A percentile compares a stretch with the other conserved stretches of the same genome.
Evolutionary conservation across 2,329 filamentous ascomycete genomes (phyloP).

Genomic region (Clonostachys rosea): DNA sequence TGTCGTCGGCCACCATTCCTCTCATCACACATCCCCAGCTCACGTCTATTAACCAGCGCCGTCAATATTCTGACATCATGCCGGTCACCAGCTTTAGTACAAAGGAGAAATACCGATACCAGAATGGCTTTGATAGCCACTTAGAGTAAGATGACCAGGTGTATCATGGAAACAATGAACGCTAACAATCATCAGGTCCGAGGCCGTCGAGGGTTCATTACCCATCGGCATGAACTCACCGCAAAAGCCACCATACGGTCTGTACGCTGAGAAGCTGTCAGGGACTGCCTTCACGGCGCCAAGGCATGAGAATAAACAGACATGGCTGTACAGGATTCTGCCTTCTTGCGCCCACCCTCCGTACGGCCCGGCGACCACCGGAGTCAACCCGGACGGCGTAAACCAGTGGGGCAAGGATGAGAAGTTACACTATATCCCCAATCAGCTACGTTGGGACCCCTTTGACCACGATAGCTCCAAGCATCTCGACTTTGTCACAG

Average conservation of each 20-base stretch:
- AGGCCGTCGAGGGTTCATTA: conserved; percentile 70
- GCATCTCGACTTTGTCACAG: conserved; percentile 45
- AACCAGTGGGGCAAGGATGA: conserved; percentile 2
- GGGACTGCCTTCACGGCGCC: conserved; percentile 70
- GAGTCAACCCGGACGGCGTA: conserved; percentile 9
- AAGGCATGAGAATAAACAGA: conserved; percentile 63
- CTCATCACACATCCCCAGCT: not conserved
- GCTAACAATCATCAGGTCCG: conserved; percentile 46
- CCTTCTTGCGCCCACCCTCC: conserved; percentile 58
- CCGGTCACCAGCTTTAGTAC: conserved; percentile 42
- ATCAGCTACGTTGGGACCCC: conserved; percentile 79
- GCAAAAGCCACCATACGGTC: conserved; percentile 71
- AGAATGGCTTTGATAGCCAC: conserved; percentile 72
- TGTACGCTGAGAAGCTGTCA: conserved; percentile 78
- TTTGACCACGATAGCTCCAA: conserved; percentile 64
- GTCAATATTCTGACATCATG: conserved; percentile 26
- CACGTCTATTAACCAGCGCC: not conserved
- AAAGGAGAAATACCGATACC: conserved; percentile 64
- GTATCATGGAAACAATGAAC: not conserved
- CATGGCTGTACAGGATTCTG: conserved; percentile 68
- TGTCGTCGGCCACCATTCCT: not conserved
- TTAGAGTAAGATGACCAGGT: conserved; percentile 53
- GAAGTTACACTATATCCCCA: conserved; percentile 45
- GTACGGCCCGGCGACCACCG: conserved; percentile 40
- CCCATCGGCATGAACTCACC: conserved; percentile 77